These are phyloP conservation scores for Sporothrix schenckii DNA, from an alignment of 2,329 filamentous ascomycete genomes.

Conservation along the genomic window DNA sequence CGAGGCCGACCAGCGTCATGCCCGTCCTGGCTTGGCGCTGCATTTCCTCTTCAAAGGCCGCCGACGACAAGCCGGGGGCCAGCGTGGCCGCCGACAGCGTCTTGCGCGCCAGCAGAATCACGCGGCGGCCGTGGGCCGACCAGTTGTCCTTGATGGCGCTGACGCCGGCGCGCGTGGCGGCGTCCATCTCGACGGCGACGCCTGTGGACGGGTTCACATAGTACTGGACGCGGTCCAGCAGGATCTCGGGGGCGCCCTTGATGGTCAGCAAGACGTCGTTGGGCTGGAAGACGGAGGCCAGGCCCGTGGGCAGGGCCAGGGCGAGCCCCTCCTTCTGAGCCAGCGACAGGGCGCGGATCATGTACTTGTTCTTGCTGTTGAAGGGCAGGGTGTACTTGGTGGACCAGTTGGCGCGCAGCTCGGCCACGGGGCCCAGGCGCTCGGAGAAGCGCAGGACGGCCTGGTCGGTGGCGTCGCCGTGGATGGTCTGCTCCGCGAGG, in stretches of 20 bases:
- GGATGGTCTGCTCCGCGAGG: slow-evolving; percentile 64
- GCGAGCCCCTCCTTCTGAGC: slow-evolving; percentile 42
- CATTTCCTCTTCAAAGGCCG: slow-evolving; percentile 61
- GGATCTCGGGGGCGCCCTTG: slow-evolving; percentile 76
- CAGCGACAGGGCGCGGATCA: slow-evolving; percentile 65
- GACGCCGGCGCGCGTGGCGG: slow-evolving; percentile 50
- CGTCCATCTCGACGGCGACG: slow-evolving; percentile 54
- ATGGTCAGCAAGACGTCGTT: slow-evolving; percentile 64
- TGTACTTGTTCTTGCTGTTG: slow-evolving; percentile 84
- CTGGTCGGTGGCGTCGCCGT: slow-evolving; percentile 76
- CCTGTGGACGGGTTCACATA: slow-evolving; percentile 59
- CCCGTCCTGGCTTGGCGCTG: slow-evolving; percentile 57
- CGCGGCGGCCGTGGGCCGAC: slow-evolving; percentile 69
- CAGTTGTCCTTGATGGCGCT: slow-evolving; percentile 67
- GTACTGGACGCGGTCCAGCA: slow-evolving; percentile 64
- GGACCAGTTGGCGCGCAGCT: slow-evolving; percentile 65
- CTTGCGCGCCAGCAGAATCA: slow-evolving; percentile 68
- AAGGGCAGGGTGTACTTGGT: slow-evolving; percentile 71
- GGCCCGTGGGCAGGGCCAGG: slow-evolving; percentile 46
- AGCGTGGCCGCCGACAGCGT: slow-evolving; percentile 50
- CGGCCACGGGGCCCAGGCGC: slow-evolving; percentile 60
- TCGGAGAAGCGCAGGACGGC: slow-evolving; percentile 74
- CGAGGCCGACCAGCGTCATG: slow-evolving; percentile 71
- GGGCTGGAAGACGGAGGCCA: slow-evolving; percentile 44
- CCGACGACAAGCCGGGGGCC: slow-evolving; percentile 48